Conservation (phyloP, 139 green algal genomes). For the Asterochloris erici region DNA sequence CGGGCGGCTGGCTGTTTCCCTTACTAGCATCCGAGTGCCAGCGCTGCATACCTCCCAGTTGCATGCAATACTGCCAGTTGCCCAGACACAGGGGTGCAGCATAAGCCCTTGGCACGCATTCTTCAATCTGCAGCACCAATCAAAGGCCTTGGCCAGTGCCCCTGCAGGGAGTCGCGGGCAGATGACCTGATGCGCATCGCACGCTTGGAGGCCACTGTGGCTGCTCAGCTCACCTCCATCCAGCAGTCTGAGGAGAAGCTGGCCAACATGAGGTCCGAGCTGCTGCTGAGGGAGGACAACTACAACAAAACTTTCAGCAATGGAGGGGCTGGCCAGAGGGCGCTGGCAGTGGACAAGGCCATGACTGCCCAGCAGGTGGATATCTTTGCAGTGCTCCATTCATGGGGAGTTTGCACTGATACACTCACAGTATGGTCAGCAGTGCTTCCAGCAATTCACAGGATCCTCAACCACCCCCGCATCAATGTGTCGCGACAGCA, state of each 20-base stretch:
- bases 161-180: slow-evolving; percentile 39
- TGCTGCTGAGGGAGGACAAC: slow-evolving; percentile 70
- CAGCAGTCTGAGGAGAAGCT: slow-evolving; percentile 46
- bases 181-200: slow-evolving; percentile 47
- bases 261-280: slow-evolving; percentile 47
- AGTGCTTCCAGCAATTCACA: no score
- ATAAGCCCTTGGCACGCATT: not conserved
- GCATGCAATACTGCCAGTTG: not conserved
- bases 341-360: slow-evolving; percentile 48
- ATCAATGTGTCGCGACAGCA: no score
- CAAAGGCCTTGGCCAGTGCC: not conserved
- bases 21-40: not conserved
- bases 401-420: no score
- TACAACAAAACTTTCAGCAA: slow-evolving; percentile 79
- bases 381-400: no score
- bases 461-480: no score
- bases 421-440: no score
- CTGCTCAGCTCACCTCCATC: slow-evolving; percentile 16
- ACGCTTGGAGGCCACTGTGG: not conserved
- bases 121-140: not conserved
- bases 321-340: slow-evolving; percentile 43
- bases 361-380: slow-evolving; percentile 33
- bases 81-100: not conserved
- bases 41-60: not conserved
- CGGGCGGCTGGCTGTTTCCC: not conserved